Evolutionary conservation across 805 yeast species (phyloP).

Genomic region (Candida silvicultrix): DNA sequence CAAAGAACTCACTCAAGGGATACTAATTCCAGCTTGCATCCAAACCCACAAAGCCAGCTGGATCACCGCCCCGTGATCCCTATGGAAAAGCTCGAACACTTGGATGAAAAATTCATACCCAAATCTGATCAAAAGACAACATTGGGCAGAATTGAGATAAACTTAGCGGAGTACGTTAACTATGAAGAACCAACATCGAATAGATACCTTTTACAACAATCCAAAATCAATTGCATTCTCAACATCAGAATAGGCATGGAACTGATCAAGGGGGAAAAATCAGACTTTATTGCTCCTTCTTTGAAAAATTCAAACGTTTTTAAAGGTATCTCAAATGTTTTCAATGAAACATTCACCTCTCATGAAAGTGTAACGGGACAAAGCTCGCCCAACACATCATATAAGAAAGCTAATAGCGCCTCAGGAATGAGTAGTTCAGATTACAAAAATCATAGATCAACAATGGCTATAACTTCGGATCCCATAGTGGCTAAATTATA

Average conservation of each 20-base stretch:
- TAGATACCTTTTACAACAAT: slow-evolving; percentile 65
- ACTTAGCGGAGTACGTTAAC: slow-evolving; percentile 63
- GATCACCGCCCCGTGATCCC: background rate
- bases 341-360: slow-evolving; percentile 3
- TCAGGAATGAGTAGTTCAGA: background rate
- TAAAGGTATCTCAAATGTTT: slow-evolving; percentile 43
- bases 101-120: slow-evolving; percentile 6
- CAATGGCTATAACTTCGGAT: slow-evolving; percentile 26
- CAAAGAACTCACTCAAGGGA: slow-evolving; percentile 1
- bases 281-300: slow-evolving; percentile 35
- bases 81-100: background rate
- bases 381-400: slow-evolving; percentile 3
- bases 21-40: background rate
- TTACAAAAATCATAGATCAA: slow-evolving; percentile 5
- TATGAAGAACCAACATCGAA: slow-evolving; percentile 45
- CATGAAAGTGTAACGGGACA: slow-evolving; percentile 8
- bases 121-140: slow-evolving; percentile 29
- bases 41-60: background rate
- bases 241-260: slow-evolving; percentile 51
- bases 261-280: slow-evolving; percentile 34
- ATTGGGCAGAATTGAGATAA: slow-evolving; percentile 63
- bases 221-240: slow-evolving; percentile 79
- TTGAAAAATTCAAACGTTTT: slow-evolving; percentile 29
- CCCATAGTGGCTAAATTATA: slow-evolving; percentile 46
- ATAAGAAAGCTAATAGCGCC: background rate